A percentile compares a stretch with the other conserved stretches of the same genome.
phyloP scores from a whole-genome alignment of 2,329 filamentous ascomycete genomes.

The Fusarium buharicum region DNA sequence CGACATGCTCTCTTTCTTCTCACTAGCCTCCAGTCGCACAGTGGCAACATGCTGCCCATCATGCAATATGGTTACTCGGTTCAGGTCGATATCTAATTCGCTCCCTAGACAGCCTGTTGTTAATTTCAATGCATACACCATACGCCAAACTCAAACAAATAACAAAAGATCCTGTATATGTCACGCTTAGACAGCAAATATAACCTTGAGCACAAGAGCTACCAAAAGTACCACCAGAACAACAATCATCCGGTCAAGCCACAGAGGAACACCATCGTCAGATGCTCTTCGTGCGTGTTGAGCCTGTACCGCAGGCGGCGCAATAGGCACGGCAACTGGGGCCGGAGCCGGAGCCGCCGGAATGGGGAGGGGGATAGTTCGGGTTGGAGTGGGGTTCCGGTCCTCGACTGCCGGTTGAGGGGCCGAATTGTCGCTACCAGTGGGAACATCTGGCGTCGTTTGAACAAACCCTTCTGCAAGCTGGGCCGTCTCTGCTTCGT shows the following conservation, averaged over 20 bases:
- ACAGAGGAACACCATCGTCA: constrained; percentile 69
- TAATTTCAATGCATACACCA: constrained; percentile 10
- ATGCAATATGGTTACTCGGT: constrained; percentile 13
- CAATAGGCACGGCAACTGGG: constrained; percentile 9
- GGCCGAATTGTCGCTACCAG: constrained; percentile 1
- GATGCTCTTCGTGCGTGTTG: constrained; percentile 39
- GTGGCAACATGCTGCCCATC: background rate
- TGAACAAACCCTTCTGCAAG: constrained; percentile 68
- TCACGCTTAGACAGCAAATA: constrained; percentile 48
- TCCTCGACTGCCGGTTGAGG: constrained; percentile 16
- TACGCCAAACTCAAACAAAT: constrained; percentile 15
- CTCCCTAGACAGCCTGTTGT: constrained; percentile 18
- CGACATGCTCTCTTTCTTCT: no score
- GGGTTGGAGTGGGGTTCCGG: constrained; percentile 31
- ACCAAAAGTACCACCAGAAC: constrained; percentile 75
- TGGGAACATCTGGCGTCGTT: constrained; percentile 50
- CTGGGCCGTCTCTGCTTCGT: constrained; percentile 58
- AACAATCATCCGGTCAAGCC: constrained; percentile 85
- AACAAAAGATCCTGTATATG: constrained; percentile 1
- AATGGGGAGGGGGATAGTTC: constrained; percentile 18
- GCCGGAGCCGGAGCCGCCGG: constrained; percentile 17
- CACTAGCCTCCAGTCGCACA: no score
- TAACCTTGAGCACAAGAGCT: constrained; percentile 72
- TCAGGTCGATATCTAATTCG: constrained; percentile 42
- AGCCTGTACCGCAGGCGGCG: constrained; percentile 18